Evolutionary conservation across 2,329 filamentous ascomycete species (phyloP).

Genomic region (Epichloe bromicola): DNA sequence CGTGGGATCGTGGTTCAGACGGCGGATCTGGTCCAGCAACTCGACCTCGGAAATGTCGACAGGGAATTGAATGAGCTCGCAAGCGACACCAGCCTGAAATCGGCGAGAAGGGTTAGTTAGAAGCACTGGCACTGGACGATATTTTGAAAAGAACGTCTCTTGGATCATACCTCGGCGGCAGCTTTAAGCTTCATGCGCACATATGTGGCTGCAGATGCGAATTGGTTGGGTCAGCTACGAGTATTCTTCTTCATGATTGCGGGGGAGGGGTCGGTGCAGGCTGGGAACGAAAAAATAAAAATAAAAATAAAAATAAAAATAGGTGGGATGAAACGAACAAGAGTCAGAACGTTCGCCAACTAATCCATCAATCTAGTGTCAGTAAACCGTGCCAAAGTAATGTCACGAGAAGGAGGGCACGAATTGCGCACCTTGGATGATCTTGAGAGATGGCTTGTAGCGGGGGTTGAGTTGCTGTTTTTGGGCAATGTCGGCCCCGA

Average conservation of each 20-base stretch:
- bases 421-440: slow-evolving; percentile 66
- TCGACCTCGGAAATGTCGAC: slow-evolving; percentile 73
- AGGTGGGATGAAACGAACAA: slow-evolving; percentile 33
- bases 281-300: neutral
- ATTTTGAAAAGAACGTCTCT: slow-evolving; percentile 1
- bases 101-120: neutral
- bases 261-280: slow-evolving; percentile 3
- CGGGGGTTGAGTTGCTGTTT: slow-evolving; percentile 73
- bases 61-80: slow-evolving; percentile 73
- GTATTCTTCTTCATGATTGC: neutral
- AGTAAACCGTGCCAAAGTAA: slow-evolving; percentile 9
- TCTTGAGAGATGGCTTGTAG: slow-evolving; percentile 82
- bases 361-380: slow-evolving; percentile 22
- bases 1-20: slow-evolving; percentile 72
- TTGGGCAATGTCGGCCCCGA: slow-evolving; percentile 68
- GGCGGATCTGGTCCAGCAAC: slow-evolving; percentile 67
- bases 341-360: slow-evolving; percentile 91
- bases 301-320: no score
- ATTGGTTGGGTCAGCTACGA: neutral
- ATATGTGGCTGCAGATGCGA: slow-evolving; percentile 62
- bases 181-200: slow-evolving; percentile 99
- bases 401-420: slow-evolving; percentile 3
- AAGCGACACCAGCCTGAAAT: slow-evolving; percentile 72
- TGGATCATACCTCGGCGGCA: slow-evolving; percentile 61
- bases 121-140: neutral